phyloP scores from a whole-genome alignment of 768 basidiomycete genomes.

The Crucibulum laeve region DNA sequence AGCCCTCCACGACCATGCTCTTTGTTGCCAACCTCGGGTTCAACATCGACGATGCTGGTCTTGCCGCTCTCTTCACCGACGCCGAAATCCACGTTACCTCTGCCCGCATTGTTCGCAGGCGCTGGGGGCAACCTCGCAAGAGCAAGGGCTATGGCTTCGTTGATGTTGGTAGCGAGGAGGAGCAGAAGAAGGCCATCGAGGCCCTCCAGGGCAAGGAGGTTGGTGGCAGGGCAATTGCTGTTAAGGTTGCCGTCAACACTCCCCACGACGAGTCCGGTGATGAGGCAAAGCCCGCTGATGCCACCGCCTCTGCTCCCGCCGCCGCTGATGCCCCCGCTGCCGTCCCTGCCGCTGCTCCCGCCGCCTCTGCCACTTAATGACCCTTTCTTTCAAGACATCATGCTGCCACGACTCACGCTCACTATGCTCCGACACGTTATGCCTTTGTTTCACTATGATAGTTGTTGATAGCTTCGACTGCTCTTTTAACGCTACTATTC shows the following conservation, averaged over 20 bases:
- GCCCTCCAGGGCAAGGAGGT: conserved; percentile 86
- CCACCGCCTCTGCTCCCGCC: conserved; percentile 18
- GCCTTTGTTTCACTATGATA: conserved; percentile 17
- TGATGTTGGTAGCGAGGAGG: conserved; percentile 83
- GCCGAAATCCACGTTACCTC: conserved; percentile 78
- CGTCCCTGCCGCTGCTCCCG: conserved; percentile 18
- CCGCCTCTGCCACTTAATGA: conserved; percentile 22
- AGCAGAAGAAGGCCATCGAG: conserved; percentile 89
- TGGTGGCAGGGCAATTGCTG: conserved; percentile 79
- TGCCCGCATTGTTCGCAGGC: conserved; percentile 85
- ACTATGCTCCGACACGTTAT: conserved; percentile 14
- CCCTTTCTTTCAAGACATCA: conserved; percentile 13
- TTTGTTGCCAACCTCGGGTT: conserved; percentile 99
- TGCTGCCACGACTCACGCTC: conserved; percentile 14
- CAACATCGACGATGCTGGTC: conserved; percentile 80
- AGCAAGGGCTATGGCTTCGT: conserved; percentile 99
- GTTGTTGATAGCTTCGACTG: conserved; percentile 16
- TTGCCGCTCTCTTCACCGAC: conserved; percentile 80
- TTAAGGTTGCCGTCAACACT: conserved; percentile 94
- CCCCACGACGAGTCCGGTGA: conserved; percentile 54
- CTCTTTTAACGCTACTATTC: conserved; percentile 13
- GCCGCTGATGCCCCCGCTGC: conserved; percentile 19
- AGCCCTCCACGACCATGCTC: conserved; percentile 84
- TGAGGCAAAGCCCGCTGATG: conserved; percentile 27
- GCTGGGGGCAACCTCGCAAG: conserved; percentile 78